Evolutionary conservation across 495 filamentous ascomycete species (phyloP).

Genomic region (Trichoderma parareesei): DNA sequence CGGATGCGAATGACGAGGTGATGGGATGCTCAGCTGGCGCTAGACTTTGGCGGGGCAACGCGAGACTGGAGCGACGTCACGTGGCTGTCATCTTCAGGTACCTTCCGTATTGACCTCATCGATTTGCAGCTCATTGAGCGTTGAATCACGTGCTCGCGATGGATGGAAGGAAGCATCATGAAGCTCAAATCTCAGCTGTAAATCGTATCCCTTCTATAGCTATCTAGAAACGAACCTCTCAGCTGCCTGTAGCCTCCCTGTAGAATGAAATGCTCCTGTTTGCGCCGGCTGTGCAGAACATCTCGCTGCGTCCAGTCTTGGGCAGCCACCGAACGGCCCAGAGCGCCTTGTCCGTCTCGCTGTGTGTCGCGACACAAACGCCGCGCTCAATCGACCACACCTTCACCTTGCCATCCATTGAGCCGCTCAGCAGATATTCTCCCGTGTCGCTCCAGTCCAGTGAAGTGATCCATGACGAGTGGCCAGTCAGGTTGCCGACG

Average conservation of each 20-base stretch:
- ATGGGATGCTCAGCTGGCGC: neutral
- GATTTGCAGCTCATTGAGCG: neutral
- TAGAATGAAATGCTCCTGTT: slow-evolving; percentile 79
- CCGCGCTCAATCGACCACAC: slow-evolving; percentile 84
- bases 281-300: slow-evolving; percentile 79
- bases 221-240: neutral
- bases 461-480: slow-evolving; percentile 78
- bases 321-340: slow-evolving; percentile 89
- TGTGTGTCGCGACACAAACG: slow-evolving; percentile 85
- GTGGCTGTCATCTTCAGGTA: slow-evolving; percentile 16
- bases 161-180: too few relatives aligned
- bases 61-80: slow-evolving; percentile 27
- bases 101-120: neutral
- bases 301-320: slow-evolving; percentile 62
- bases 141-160: neutral
- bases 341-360: slow-evolving; percentile 75
- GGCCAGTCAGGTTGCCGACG: slow-evolving; percentile 68
- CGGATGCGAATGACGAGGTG: neutral
- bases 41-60: slow-evolving; percentile 30
- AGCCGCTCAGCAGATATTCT: slow-evolving; percentile 81
- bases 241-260: slow-evolving; percentile 78
- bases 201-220: neutral
- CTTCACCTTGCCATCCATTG: slow-evolving; percentile 87
- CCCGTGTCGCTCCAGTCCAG: slow-evolving; percentile 92
- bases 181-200: too few relatives aligned